Evolutionary conservation across 2,329 filamentous ascomycete species (phyloP).

Genomic region (Monilinia laxa): DNA sequence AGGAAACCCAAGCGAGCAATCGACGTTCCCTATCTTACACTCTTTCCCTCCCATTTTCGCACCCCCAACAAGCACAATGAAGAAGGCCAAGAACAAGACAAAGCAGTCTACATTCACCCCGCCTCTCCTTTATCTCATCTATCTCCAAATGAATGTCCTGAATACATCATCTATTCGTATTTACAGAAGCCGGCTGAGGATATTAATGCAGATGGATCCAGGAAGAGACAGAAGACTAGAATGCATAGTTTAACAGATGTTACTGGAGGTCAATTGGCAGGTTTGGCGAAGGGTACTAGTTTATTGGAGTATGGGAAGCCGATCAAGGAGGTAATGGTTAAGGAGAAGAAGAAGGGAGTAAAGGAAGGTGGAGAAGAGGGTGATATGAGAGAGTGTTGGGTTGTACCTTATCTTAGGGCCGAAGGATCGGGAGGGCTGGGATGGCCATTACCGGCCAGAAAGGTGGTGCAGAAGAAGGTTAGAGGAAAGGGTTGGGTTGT

Average conservation of each 20-base stretch:
- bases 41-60: conserved; percentile 63
- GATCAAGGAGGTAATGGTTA: conserved; percentile 69
- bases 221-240: conserved; percentile 68
- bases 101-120: conserved; percentile 83
- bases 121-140: conserved; percentile 74
- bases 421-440: conserved; percentile 67
- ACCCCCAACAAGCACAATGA: conserved; percentile 41
- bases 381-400: conserved; percentile 71
- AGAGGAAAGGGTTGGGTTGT: conserved; percentile 69
- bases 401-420: conserved; percentile 72
- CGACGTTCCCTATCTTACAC: conserved; percentile 86
- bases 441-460: conserved; percentile 84
- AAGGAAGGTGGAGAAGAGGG: conserved; percentile 47
- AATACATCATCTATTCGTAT: conserved; percentile 84
- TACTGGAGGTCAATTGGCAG: conserved; percentile 71
- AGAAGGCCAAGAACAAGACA: conserved; percentile 42
- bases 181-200: conserved; percentile 64
- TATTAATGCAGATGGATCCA: conserved; percentile 44
- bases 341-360: background rate
- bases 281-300: conserved; percentile 80
- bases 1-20: conserved; percentile 80
- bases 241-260: conserved; percentile 87
- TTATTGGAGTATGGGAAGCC: conserved; percentile 85
- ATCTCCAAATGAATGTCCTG: conserved; percentile 71
- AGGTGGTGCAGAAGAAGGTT: conserved; percentile 77